Evolutionary conservation across 1,284 basidiomycete species (phyloP).

Genomic region (Moesziomyces sp.): DNA sequence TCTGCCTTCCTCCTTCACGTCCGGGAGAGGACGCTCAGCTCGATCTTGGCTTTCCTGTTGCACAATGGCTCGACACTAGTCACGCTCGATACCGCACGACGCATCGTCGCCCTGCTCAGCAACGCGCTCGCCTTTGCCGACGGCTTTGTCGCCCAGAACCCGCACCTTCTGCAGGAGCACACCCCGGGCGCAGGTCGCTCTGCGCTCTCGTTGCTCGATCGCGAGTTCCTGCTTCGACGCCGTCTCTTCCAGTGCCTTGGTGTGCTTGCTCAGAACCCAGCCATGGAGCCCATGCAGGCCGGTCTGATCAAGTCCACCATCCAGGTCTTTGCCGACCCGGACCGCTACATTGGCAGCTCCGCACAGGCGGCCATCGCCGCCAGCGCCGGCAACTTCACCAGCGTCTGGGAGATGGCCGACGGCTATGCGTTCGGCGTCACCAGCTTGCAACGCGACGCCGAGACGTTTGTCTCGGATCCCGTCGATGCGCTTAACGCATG

Average conservation of each 20-base stretch:
- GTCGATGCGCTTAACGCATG: conserved; percentile 31
- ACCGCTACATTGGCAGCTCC: conserved; percentile 76
- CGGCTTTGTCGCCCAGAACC: conserved; percentile 70
- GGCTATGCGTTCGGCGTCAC: conserved; percentile 94
- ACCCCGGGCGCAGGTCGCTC: conserved; percentile 63
- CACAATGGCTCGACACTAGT: conserved; percentile 77
- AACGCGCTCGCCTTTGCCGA: conserved; percentile 92
- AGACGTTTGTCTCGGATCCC: conserved; percentile 48
- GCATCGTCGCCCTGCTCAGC: conserved; percentile 84
- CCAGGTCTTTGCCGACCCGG: conserved; percentile 84
- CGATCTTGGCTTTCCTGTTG: conserved; percentile 86
- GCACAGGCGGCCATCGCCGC: conserved; percentile 93
- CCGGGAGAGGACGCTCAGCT: conserved; percentile 87
- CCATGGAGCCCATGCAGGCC: conserved; percentile 82
- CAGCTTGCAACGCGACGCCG: conserved; percentile 71
- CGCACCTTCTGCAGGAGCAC: conserved; percentile 49
- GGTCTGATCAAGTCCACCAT: conserved; percentile 85
- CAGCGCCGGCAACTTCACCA: conserved; percentile 83
- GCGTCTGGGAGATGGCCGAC: conserved; percentile 86
- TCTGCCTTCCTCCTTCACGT: conserved; percentile 93
- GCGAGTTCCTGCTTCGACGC: conserved; percentile 84
- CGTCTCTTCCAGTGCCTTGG: conserved; percentile 91
- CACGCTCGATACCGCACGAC: conserved; percentile 87
- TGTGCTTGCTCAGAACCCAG: conserved; percentile 79
- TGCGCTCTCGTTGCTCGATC: conserved; percentile 76